Base-by-base conservation (phyloP, 805 yeast genomes). In the Saccharomycopsis amapae region DNA sequence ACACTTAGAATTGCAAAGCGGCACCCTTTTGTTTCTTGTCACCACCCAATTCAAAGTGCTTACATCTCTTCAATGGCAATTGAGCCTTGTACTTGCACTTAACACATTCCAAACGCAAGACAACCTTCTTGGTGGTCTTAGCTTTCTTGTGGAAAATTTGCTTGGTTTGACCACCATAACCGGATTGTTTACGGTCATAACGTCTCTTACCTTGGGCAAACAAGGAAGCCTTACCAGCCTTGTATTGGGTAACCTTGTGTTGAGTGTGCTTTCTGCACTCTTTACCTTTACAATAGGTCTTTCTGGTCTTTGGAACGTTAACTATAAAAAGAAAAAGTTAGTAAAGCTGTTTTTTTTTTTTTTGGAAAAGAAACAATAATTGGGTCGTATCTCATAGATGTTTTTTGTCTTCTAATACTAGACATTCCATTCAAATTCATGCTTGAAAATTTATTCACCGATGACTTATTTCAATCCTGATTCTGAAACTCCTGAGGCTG, bases 121-220 rank as follows among this genome's bases (percentile, higher is more conserved):
- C 98, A 72, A 93, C 95, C 85, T 93, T 93, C 88, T 93, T 93
- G 81, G 98, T 93, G 64, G 97, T 93, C 88, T 93, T 93, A 66
- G 98, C 98, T 77, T 93, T 93, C 86, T 93, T 93, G 85, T 88
- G 97, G 97, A 93, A 93, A 77, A 93, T 84, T 71, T 82, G 98
- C 81, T 88, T 93, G 77, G 98, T 93, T 80, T 93, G 99, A 86
- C 99, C 99, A 86, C 99, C 99, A 78, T 81, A 93, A 88, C 98
- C 98, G 66, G 85, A 71, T 80, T 93, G 98, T 78, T 93, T 93
- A 78, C 99, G 96, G 90, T 93, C 98, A 80, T 93, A 93, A 81
- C 99, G 89, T 82, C 99, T 88, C 90, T 94, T 93, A 84, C 99
- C 99, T 79, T 93, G 97, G 64, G 97, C 96, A 70, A 81, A 88